Evolutionary conservation across 2,329 filamentous ascomycete species (phyloP), one percentile per base, ranked within the genome.

Genomic region (Aspergillus sp.): DNA sequence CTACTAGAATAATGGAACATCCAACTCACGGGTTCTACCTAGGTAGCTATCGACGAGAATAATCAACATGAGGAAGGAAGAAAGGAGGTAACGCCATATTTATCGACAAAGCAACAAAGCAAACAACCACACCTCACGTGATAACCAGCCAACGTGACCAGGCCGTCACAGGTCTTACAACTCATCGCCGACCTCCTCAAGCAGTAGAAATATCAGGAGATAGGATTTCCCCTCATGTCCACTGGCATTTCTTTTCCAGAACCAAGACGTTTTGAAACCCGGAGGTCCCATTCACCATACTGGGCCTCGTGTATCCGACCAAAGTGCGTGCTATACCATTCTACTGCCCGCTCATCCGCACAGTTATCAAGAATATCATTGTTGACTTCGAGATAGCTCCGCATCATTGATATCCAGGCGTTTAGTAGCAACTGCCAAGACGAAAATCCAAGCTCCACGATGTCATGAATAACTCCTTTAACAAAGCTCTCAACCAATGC

Each of bases 251-350:
- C 57, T 48, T 52, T 59, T 29, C 53, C 50, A 12, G 55, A 58
- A 12, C 57, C 55, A 10, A 59, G 44, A 7, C 55, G 51, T 50
- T 59, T 61, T 30, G 55, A 52, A 48, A 60, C 42, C 29, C 57
- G 57, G 10, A 48, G 48, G 41, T 60, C 56, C 1, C 45, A 12
- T 12, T 50, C 51, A 10, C 57, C 56, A 36, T 48, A 52, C 29
- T 55, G 54, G 29, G 47, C 51, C 47, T 60, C 56, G n/a, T 34
- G 50, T 19, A 54, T 55, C 46, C 58, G 51, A 48, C 56, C 56
- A 55, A 60, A 62, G 12, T 60, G 50, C 19, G 8, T 40, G 45
- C 59, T 59, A 47, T 53, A 59, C 57, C 57, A 61, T 43, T 49
- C 49, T 43, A 57, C 53, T 45, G 50, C 57, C 42, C 47, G 29